Evolutionary conservation across 176 grass and related monocot genomes (phyloP).

Genomic region (Zoysia japonica): DNA sequence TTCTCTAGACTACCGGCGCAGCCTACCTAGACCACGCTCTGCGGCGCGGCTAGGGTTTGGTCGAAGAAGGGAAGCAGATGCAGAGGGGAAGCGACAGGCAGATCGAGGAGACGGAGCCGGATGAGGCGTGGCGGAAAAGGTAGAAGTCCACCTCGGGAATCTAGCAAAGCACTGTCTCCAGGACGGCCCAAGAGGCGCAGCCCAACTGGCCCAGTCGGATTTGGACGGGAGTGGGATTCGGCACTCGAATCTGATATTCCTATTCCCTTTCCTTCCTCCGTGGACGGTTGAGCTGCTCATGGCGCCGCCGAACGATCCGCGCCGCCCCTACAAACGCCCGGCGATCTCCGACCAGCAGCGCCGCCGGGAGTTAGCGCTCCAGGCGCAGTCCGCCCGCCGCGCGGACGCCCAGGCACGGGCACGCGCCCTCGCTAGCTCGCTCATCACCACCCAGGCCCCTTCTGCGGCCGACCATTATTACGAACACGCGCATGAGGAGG

Average conservation of each 20-base stretch:
- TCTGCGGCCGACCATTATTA: conserved; percentile 10
- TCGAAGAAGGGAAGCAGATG: conserved; percentile 11
- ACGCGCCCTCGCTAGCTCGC: conserved; percentile 81
- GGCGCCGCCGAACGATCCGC: conserved; percentile 59
- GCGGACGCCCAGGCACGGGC: conserved; percentile 85
- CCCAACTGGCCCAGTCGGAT: background rate
- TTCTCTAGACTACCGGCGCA: background rate
- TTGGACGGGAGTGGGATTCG: background rate
- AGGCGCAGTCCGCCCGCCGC: conserved; percentile 67
- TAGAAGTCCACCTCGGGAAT: background rate
- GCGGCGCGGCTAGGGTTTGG: conserved; percentile 38
- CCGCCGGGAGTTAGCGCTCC: conserved; percentile 77
- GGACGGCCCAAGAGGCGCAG: background rate
- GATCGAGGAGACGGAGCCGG: background rate
- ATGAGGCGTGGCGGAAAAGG: background rate
- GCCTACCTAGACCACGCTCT: background rate
- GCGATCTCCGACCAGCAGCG: conserved; percentile 94
- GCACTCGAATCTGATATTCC: too few relatives aligned
- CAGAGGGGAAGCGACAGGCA: background rate
- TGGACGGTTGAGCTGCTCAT: background rate
- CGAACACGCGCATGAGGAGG: background rate
- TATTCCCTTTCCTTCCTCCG: background rate
- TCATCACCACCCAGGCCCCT: conserved; percentile 41
- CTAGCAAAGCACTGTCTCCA: background rate
- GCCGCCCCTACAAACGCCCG: conserved; percentile 73